Evolutionary conservation across 208 protist species (phyloP).

Genomic region (Trypanosoma conorhini): DNA sequence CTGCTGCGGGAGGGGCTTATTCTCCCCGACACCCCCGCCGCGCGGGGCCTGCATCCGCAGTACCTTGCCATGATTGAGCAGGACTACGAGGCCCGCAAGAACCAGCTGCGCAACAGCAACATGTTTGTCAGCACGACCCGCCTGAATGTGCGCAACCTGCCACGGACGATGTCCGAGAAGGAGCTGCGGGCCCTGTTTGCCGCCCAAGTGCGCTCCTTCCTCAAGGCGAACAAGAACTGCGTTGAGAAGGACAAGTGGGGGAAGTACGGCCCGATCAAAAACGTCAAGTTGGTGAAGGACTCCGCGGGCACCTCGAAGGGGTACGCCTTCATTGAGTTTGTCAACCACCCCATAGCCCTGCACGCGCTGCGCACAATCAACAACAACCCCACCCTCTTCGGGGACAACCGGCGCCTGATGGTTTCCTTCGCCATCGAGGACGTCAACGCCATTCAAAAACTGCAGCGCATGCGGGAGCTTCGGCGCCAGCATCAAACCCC

Average conservation of each 20-base stretch:
- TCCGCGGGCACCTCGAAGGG: slow-evolving; percentile 80
- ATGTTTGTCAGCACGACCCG: slow-evolving; percentile 92
- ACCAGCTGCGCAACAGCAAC: slow-evolving; percentile 88
- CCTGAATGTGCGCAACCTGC: slow-evolving; percentile 91
- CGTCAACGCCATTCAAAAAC: slow-evolving; percentile 87
- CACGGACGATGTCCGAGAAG: slow-evolving; percentile 85
- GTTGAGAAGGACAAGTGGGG: slow-evolving; percentile 79
- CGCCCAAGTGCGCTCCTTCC: slow-evolving; percentile 63
- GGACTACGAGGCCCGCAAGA: slow-evolving; percentile 84
- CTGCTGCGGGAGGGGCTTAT: slow-evolving; percentile 89
- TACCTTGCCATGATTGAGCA: slow-evolving; percentile 87
- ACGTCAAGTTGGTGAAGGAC: slow-evolving; percentile 86
- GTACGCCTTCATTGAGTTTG: slow-evolving; percentile 93
- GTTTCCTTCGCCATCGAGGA: slow-evolving; percentile 94
- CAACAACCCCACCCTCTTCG: slow-evolving; percentile 93
- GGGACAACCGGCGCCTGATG: slow-evolving; percentile 80
- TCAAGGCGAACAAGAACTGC: slow-evolving; percentile 73
- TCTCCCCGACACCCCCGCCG: slow-evolving; percentile 69
- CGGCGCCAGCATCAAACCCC: slow-evolving; percentile 46
- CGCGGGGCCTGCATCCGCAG: slow-evolving; percentile 69
- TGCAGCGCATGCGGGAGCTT: slow-evolving; percentile 81
- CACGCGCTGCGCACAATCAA: slow-evolving; percentile 80
- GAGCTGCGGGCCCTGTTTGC: slow-evolving; percentile 85
- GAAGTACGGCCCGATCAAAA: slow-evolving; percentile 90
- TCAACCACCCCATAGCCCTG: slow-evolving; percentile 92